Evolutionary conservation across 2,329 filamentous ascomycete genomes (phyloP).

Genomic region (Apiospora koreana): DNA sequence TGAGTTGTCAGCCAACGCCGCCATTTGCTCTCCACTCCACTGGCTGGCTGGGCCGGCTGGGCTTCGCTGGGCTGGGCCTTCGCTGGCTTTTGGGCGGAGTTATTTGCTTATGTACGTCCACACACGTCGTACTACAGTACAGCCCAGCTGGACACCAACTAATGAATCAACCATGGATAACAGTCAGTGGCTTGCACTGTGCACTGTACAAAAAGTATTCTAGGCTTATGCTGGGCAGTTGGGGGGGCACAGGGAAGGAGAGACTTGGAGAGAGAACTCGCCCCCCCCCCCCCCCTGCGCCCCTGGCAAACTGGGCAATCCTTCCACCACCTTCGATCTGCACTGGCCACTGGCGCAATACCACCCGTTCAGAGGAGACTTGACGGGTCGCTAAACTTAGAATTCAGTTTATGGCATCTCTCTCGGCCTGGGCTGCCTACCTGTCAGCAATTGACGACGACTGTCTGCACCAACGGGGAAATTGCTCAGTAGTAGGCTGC

Average conservation of each 20-base stretch:
- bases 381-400: conserved; percentile 9
- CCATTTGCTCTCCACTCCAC: neutral
- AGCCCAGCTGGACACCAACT: neutral
- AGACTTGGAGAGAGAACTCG: too few relatives aligned
- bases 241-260: too few relatives aligned
- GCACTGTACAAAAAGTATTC: neutral
- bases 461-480: neutral
- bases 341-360: neutral
- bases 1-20: conserved; percentile 2
- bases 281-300: neutral
- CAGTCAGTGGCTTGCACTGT: neutral
- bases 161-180: too few relatives aligned
- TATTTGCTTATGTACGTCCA: too few relatives aligned
- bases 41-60: neutral
- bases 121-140: conserved; percentile 8
- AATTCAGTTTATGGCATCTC: neutral
- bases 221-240: neutral
- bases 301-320: neutral
- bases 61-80: neutral
- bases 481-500: neutral
- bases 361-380: neutral
- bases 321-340: conserved; percentile 9
- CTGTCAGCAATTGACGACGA: neutral
- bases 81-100: neutral
- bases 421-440: too few relatives aligned